phyloP scores from a whole-genome alignment of 345 rosid species.

The Hibiscus mutabilis region DNA sequence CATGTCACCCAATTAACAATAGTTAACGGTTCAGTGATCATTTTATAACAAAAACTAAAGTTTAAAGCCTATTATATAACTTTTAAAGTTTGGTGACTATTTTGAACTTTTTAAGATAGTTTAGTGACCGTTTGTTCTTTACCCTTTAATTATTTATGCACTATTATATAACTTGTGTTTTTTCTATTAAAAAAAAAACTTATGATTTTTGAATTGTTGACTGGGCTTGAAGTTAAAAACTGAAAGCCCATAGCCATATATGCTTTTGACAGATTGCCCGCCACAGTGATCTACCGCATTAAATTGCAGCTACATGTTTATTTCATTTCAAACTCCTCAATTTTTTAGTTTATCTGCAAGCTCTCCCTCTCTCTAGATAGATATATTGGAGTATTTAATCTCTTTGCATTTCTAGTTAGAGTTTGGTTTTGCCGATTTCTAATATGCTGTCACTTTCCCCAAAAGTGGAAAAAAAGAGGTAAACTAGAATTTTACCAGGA shows the following conservation, averaged over 20 bases:
- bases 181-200: too few relatives aligned
- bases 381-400: neutral
- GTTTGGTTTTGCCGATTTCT: neutral
- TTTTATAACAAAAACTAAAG: too few relatives aligned
- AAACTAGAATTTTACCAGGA: neutral
- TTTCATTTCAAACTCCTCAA: neutral
- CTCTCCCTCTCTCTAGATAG: neutral
- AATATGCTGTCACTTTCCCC: neutral
- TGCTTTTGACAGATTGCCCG: neutral
- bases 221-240: neutral
- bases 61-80: too few relatives aligned
- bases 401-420: neutral
- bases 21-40: too few relatives aligned
- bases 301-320: neutral
- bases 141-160: too few relatives aligned
- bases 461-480: neutral
- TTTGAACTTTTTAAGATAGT: too few relatives aligned
- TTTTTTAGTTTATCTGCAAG: constrained; percentile 1
- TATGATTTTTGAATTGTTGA: too few relatives aligned
- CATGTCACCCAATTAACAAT: too few relatives aligned
- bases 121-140: too few relatives aligned
- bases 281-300: neutral
- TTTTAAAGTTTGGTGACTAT: too few relatives aligned
- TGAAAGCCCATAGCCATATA: neutral
- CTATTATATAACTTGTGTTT: too few relatives aligned